Conservation (phyloP, 2,329 filamentous ascomycete genomes). For the Fusarium sp. region DNA sequence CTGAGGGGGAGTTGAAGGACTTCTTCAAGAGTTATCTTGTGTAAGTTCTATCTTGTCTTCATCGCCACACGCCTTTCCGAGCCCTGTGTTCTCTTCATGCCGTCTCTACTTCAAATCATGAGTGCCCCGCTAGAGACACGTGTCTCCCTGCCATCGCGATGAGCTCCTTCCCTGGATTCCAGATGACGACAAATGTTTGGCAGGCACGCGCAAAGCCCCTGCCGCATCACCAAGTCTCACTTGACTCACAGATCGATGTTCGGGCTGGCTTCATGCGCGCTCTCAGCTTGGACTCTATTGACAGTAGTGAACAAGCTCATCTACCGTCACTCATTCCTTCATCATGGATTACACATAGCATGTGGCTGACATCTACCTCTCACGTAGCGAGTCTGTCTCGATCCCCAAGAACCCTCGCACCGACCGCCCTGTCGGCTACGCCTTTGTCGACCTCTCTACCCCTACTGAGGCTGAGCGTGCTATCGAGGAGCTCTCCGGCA, state of each 20-base stretch:
- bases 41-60: slow-evolving; percentile 67
- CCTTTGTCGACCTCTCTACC: slow-evolving; percentile 97
- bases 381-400: slow-evolving; percentile 89
- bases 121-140: slow-evolving; percentile 38
- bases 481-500: slow-evolving; percentile 93
- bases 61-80: not conserved
- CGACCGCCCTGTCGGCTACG: slow-evolving; percentile 97
- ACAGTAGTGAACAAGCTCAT: not conserved
- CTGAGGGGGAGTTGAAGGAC: slow-evolving; percentile 99
- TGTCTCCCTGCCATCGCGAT: slow-evolving; percentile 32
- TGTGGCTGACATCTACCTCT: slow-evolving; percentile 42
- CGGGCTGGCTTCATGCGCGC: not conserved
- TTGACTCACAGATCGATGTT: not conserved
- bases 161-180: slow-evolving; percentile 17
- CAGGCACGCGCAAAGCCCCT: slow-evolving; percentile 19
- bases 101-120: slow-evolving; percentile 1
- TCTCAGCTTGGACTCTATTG: not conserved
- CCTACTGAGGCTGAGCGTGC: slow-evolving; percentile 94
- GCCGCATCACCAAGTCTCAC: slow-evolving; percentile 6
- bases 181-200: slow-evolving; percentile 15
- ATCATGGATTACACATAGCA: not conserved
- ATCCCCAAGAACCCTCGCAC: slow-evolving; percentile 99
- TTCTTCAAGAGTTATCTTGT: slow-evolving; percentile 99
- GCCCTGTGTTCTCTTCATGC: not conserved
- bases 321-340: not conserved